phyloP scores from a whole-genome alignment of 345 rosid species.

The Eucalyptus pauciflora region DNA sequence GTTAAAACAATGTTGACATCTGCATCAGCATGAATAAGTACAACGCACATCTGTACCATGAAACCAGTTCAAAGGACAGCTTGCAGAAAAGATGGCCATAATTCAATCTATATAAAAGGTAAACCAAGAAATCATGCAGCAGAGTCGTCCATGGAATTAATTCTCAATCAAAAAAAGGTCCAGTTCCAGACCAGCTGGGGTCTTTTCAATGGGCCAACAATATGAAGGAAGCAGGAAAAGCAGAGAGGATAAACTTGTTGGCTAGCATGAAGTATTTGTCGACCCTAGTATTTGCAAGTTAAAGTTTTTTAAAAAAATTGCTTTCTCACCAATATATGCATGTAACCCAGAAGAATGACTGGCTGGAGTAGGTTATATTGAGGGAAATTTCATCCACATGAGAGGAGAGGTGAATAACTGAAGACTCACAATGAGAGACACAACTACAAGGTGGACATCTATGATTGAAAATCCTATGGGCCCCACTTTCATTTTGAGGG shows the following conservation, averaged over 20 bases:
- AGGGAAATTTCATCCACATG: not conserved
- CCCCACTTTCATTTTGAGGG: not conserved
- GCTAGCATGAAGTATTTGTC: not conserved
- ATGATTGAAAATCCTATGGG: not conserved
- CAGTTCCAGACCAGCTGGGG: not conserved
- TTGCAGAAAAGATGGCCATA: not conserved
- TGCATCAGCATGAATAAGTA: not conserved
- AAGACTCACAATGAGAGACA: not conserved
- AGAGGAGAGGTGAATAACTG: not conserved
- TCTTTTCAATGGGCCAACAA: not conserved
- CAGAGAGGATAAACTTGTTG: not conserved
- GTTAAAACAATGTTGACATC: not conserved
- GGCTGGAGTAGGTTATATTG: not conserved
- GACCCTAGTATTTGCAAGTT: not conserved
- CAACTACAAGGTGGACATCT: not conserved
- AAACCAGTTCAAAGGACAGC: not conserved
- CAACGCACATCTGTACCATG: not conserved
- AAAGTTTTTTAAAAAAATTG: not conserved
- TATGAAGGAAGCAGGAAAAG: not conserved
- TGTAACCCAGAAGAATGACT: not conserved
- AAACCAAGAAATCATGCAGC: not conserved
- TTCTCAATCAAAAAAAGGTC: not conserved
- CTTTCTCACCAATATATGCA: not conserved
- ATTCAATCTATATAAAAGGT: not conserved
- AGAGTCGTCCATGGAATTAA: not conserved